A percentile compares a stretch with the other conserved stretches of the same genome.
Evolutionary conservation across 2,329 filamentous ascomycete species (phyloP).

Genomic region (Verticillium isaacii): DNA sequence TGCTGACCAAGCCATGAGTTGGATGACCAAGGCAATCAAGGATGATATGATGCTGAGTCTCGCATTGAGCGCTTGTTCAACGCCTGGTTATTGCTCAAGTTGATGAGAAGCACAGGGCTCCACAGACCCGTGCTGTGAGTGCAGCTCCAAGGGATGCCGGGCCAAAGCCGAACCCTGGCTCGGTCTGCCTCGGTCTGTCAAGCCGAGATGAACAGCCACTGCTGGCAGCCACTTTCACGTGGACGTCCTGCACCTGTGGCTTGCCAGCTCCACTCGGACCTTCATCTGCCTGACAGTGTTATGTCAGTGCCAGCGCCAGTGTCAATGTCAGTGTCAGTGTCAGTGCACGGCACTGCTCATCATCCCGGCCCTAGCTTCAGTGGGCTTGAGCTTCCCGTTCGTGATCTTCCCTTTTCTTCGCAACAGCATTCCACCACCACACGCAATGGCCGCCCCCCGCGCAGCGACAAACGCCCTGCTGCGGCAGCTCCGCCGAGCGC

Average conservation of each 20-base stretch:
- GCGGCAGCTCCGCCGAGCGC: slow-evolving; percentile 1
- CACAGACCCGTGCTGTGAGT: neutral
- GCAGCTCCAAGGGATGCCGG: neutral
- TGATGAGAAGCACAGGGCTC: neutral
- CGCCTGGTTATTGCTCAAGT: neutral
- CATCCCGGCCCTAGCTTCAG: too few relatives aligned
- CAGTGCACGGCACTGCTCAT: too few relatives aligned
- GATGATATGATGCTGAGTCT: neutral
- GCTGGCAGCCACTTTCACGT: neutral
- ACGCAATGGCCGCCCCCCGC: slow-evolving; percentile 4
- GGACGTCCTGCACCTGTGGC: neutral
- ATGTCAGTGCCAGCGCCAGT: too few relatives aligned
- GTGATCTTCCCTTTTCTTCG: slow-evolving; percentile 3
- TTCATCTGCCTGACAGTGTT: neutral
- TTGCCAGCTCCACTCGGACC: too few relatives aligned
- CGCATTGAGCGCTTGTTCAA: neutral
- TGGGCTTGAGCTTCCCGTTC: neutral
- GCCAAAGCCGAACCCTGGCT: neutral
- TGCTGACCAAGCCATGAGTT: neutral
- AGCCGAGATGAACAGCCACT: neutral
- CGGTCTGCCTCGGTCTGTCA: neutral
- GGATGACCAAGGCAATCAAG: neutral
- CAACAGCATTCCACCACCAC: neutral
- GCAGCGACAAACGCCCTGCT: slow-evolving; percentile 8
- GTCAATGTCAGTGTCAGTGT: too few relatives aligned